Evolutionary conservation across 2,329 filamentous ascomycete species (phyloP).

Genomic region (Plectosphaerella plurivora): DNA sequence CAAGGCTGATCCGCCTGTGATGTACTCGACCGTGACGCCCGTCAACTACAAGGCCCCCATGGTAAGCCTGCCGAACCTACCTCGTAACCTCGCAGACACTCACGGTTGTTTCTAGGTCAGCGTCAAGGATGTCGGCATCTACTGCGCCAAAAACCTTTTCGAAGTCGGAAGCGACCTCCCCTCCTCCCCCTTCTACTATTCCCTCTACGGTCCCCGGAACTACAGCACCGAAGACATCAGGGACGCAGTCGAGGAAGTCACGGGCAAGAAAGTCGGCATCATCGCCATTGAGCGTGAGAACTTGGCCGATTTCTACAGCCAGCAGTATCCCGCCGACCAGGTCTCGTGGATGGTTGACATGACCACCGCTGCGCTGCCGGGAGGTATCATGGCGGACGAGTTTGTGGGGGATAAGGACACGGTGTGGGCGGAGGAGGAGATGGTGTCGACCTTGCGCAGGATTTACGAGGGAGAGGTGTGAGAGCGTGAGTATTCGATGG

Average conservation of each 20-base stretch:
- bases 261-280: conserved; percentile 18
- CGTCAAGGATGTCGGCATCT: conserved; percentile 20
- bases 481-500: too few relatives aligned
- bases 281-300: conserved; percentile 15
- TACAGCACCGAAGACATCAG: conserved; percentile 24
- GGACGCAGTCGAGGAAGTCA: conserved; percentile 18
- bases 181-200: conserved; percentile 13
- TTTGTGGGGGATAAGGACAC: conserved; percentile 18
- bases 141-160: conserved; percentile 18
- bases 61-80: conserved; percentile 13
- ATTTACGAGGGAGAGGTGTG: conserved; percentile 6
- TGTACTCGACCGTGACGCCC: conserved; percentile 22
- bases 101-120: conserved; percentile 16
- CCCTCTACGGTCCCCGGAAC: conserved; percentile 20
- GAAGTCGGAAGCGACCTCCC: conserved; percentile 1
- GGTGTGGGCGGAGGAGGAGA: conserved; percentile 16
- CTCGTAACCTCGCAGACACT: neutral
- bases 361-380: conserved; percentile 14
- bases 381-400: conserved; percentile 17
- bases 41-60: conserved; percentile 24
- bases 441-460: conserved; percentile 17
- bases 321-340: conserved; percentile 14
- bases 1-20: conserved; percentile 13
- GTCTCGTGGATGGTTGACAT: conserved; percentile 6
- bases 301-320: conserved; percentile 17